phyloP scores from a whole-genome alignment of 202 grass and related monocot genomes.

The Setaria italica region DNA sequence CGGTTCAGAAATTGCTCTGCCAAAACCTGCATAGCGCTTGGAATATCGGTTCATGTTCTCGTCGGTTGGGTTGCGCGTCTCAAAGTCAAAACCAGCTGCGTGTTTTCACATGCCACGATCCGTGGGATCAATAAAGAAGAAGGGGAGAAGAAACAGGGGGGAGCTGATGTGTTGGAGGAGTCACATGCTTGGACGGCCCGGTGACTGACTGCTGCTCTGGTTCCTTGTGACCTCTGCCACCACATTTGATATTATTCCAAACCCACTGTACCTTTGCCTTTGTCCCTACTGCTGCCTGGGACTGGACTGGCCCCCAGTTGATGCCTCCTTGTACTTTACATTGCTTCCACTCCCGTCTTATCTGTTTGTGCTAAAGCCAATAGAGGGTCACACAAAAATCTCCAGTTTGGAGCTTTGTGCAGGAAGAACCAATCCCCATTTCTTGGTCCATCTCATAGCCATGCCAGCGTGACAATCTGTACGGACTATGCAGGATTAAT shows the following conservation, averaged over 20 bases:
- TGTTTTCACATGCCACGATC: conserved; percentile 30
- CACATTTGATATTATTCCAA: conserved; percentile 19
- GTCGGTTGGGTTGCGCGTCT: not conserved
- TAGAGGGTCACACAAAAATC: not conserved
- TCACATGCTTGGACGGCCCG: conserved; percentile 54
- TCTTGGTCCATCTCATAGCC: not conserved
- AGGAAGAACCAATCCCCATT: conserved; percentile 4
- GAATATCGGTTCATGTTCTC: not conserved
- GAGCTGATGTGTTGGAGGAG: conserved; percentile 37
- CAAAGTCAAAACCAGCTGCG: conserved; percentile 12
- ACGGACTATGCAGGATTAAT: no score
- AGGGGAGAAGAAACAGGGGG: not conserved
- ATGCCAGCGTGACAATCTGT: not conserved
- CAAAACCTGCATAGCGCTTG: not conserved
- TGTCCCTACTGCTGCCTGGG: conserved; percentile 36
- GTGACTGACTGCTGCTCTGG: not conserved
- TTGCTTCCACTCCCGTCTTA: conserved; percentile 46
- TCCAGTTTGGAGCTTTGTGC: conserved; percentile 45
- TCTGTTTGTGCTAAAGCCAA: conserved; percentile 17
- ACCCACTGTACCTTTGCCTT: conserved; percentile 46
- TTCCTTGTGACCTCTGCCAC: conserved; percentile 40
- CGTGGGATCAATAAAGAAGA: not conserved
- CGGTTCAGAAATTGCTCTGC: not conserved
- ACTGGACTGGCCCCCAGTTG: not conserved
- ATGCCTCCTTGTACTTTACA: conserved; percentile 49